Conservation (phyloP, 2,329 filamentous ascomycete genomes). For the Exophiala xenobiotica region DNA sequence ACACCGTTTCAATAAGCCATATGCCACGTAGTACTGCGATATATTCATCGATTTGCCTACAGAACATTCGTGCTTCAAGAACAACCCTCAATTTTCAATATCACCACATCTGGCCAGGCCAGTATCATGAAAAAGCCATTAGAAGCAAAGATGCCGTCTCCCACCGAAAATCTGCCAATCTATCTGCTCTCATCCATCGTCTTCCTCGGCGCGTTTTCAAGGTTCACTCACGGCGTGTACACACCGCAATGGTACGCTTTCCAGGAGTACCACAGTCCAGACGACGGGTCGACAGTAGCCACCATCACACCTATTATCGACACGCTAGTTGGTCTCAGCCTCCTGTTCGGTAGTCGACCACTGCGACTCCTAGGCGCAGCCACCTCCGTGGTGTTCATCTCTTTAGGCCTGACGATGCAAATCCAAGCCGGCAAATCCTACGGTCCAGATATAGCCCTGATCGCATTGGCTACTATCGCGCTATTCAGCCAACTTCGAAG, state of each 20-base stretch:
- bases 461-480: conserved; percentile 6
- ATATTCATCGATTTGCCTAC: too few species aligned
- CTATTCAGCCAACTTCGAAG: neutral
- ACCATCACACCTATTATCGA: conserved; percentile 9
- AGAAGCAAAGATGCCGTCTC: neutral
- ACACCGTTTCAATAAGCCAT: too few species aligned
- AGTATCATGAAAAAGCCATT: too few species aligned
- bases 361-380: conserved; percentile 8
- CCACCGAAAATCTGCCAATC: conserved; percentile 7
- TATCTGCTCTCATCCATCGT: conserved; percentile 17
- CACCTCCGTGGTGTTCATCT: conserved; percentile 1
- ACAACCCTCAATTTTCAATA: too few species aligned
- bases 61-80: too few species aligned
- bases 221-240: conserved; percentile 20
- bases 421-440: conserved; percentile 11
- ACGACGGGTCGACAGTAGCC: conserved; percentile 12
- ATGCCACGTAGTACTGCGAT: too few species aligned
- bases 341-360: conserved; percentile 3
- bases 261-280: conserved; percentile 19
- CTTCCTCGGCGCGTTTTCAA: conserved; percentile 18
- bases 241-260: conserved; percentile 19
- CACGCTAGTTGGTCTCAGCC: conserved; percentile 6
- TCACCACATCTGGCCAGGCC: too few species aligned
- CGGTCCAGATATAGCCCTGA: conserved; percentile 4
- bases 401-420: conserved; percentile 6